Conservation (phyloP, 768 basidiomycete genomes). For the Trametopsis cervina region DNA sequence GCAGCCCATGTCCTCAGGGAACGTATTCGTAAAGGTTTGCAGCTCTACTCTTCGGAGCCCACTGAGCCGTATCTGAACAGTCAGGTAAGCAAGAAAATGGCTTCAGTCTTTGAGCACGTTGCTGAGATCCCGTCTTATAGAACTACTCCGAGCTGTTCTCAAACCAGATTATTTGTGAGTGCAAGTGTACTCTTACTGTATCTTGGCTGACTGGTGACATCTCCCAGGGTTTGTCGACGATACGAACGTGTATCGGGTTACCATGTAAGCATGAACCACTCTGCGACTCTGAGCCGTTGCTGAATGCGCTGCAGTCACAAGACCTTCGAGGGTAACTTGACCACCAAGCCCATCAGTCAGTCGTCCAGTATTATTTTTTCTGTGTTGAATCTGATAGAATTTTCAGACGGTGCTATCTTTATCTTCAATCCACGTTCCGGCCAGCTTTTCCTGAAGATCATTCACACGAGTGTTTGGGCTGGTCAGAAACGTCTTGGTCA, state of each 20-base stretch:
- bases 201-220: slow-evolving; percentile 10
- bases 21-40: slow-evolving; percentile 97
- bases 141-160: slow-evolving; percentile 96
- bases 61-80: slow-evolving; percentile 99
- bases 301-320: slow-evolving; percentile 57
- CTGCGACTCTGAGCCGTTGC: too few relatives aligned
- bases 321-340: slow-evolving; percentile 99
- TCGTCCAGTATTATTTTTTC: neutral
- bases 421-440: slow-evolving; percentile 99
- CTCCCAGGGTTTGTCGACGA: slow-evolving; percentile 91
- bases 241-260: slow-evolving; percentile 99
- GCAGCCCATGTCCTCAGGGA: slow-evolving; percentile 96
- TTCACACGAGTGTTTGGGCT: slow-evolving; percentile 99
- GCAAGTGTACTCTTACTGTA: slow-evolving; percentile 22
- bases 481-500: slow-evolving; percentile 99
- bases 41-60: slow-evolving; percentile 97
- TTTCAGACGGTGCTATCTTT: slow-evolving; percentile 85
- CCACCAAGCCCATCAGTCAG: slow-evolving; percentile 95
- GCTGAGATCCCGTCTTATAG: slow-evolving; percentile 22
- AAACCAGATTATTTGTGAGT: slow-evolving; percentile 87
- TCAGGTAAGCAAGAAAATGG: slow-evolving; percentile 43
- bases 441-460: slow-evolving; percentile 97
- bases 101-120: slow-evolving; percentile 15
- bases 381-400: neutral
- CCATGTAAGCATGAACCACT: slow-evolving; percentile 67